These are phyloP conservation scores for Pachysandra terminalis DNA, from an alignment of 164 flowering plant species.

Conservation along the genomic window DNA sequence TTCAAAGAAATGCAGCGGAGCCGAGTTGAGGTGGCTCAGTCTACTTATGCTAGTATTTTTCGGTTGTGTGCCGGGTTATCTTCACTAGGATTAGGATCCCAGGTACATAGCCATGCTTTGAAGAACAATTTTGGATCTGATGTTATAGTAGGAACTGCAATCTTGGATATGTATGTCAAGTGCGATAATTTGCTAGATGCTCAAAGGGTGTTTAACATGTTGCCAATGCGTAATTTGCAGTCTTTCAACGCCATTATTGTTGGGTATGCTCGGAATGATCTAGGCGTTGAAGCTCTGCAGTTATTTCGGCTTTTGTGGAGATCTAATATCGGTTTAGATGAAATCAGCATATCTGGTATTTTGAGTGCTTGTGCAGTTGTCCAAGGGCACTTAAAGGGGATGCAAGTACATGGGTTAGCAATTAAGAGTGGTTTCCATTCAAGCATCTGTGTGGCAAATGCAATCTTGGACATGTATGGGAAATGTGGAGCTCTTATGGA, in stretches of 20 bases:
- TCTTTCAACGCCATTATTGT: slow-evolving; percentile 69
- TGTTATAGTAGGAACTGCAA: slow-evolving; percentile 69
- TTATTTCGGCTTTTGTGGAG: slow-evolving; percentile 40
- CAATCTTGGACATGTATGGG: slow-evolving; percentile 85
- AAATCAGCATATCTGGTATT: slow-evolving; percentile 61
- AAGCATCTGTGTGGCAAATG: slow-evolving; percentile 65
- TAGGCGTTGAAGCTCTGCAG: slow-evolving; percentile 48
- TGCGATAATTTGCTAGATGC: slow-evolving; percentile 51
- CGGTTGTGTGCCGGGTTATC: slow-evolving; percentile 63
- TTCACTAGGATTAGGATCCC: slow-evolving; percentile 45
- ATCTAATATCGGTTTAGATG: slow-evolving; percentile 56
- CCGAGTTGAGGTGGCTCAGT: slow-evolving; percentile 63
- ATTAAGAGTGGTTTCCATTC: slow-evolving; percentile 37
- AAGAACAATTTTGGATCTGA: slow-evolving; percentile 53
- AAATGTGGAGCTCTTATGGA: slow-evolving; percentile 61
- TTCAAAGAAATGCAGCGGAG: slow-evolving; percentile 58
- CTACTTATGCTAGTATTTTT: slow-evolving; percentile 71
- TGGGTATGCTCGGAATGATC: slow-evolving; percentile 43
- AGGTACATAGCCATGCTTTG: slow-evolving; percentile 64
- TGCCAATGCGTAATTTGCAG: slow-evolving; percentile 47
- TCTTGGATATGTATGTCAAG: slow-evolving; percentile 83
- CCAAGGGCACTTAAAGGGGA: slow-evolving; percentile 48
- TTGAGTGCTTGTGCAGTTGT: slow-evolving; percentile 63
- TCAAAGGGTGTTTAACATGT: slow-evolving; percentile 39
- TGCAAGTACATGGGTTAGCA: slow-evolving; percentile 60